These are phyloP conservation scores for Ophiosphaerella narmari DNA, from an alignment of 2,329 filamentous ascomycete genomes.

Conservation along the genomic window DNA sequence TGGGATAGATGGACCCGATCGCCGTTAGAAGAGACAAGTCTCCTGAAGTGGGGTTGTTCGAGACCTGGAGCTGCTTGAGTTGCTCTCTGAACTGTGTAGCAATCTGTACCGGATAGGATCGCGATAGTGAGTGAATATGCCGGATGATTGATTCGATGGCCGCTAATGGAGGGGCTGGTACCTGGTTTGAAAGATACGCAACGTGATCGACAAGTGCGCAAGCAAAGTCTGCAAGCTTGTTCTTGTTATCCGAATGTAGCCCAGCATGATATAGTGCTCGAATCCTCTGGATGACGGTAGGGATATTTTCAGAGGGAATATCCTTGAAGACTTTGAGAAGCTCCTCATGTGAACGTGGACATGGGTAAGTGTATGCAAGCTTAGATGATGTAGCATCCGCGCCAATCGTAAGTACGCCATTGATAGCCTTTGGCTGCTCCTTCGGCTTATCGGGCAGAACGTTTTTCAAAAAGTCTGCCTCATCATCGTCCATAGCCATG, in stretches of 20 bases:
- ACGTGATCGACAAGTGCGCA: slow-evolving; percentile 69
- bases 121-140: slow-evolving; percentile 90
- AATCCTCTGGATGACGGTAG: slow-evolving; percentile 84
- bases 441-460: slow-evolving; percentile 42
- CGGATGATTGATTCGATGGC: slow-evolving; percentile 80
- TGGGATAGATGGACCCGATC: slow-evolving; percentile 84
- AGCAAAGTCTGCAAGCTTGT: slow-evolving; percentile 73
- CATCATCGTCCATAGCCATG: slow-evolving; percentile 52
- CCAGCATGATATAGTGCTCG: slow-evolving; percentile 91
- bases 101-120: slow-evolving; percentile 79
- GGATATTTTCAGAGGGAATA: slow-evolving; percentile 68
- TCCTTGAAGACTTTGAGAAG: slow-evolving; percentile 68
- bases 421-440: slow-evolving; percentile 40
- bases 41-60: slow-evolving; percentile 63
- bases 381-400: slow-evolving; percentile 52
- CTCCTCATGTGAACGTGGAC: slow-evolving; percentile 77
- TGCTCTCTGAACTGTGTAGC: slow-evolving; percentile 77
- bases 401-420: slow-evolving; percentile 47
- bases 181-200: slow-evolving; percentile 60
- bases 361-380: slow-evolving; percentile 83
- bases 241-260: slow-evolving; percentile 82
- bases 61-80: slow-evolving; percentile 61
- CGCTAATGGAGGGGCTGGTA: slow-evolving; percentile 62
- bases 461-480: slow-evolving; percentile 54
- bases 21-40: slow-evolving; percentile 85